phyloP scores from a whole-genome alignment of 1,139 yeast species.

The Candida gigantensis region DNA sequence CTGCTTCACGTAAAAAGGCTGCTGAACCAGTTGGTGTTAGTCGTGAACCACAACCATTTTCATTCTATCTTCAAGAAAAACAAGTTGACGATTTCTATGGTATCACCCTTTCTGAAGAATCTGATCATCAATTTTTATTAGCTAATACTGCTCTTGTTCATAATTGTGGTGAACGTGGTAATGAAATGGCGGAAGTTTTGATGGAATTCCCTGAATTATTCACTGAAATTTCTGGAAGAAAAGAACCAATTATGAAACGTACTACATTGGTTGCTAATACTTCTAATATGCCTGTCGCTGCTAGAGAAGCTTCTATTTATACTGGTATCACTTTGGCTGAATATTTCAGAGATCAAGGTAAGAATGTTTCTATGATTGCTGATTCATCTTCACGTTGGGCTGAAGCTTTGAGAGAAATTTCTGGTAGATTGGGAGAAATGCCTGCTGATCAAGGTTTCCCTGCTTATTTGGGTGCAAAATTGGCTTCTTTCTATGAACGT shows the following conservation, averaged over 20 bases:
- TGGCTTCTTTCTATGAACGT: constrained; percentile 98
- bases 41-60: constrained; percentile 23
- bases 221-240: constrained; percentile 87
- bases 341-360: constrained; percentile 99
- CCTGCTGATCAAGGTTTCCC: constrained; percentile 99
- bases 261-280: constrained; percentile 98
- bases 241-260: constrained; percentile 99
- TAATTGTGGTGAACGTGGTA: constrained; percentile 86
- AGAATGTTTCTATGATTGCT: constrained; percentile 98
- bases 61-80: too few relatives aligned
- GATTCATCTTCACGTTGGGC: constrained; percentile 99
- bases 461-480: constrained; percentile 97
- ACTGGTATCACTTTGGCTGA: constrained; percentile 99
- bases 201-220: constrained; percentile 99
- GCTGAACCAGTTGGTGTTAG: constrained; percentile 14
- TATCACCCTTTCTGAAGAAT: constrained; percentile 34
- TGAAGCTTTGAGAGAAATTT: constrained; percentile 98
- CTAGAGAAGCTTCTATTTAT: constrained; percentile 98
- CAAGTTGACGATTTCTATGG: constrained; percentile 38
- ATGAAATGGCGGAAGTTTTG: constrained; percentile 98
- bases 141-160: constrained; percentile 36
- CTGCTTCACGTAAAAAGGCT: constrained; percentile 16
- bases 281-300: constrained; percentile 99
- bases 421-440: constrained; percentile 99
- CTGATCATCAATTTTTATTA: constrained; percentile 42